A percentile compares a stretch with the other conserved stretches of the same genome.
phyloP scores from a whole-genome alignment of 2,329 filamentous ascomycete genomes.

The Ceratocystis ficicola region DNA sequence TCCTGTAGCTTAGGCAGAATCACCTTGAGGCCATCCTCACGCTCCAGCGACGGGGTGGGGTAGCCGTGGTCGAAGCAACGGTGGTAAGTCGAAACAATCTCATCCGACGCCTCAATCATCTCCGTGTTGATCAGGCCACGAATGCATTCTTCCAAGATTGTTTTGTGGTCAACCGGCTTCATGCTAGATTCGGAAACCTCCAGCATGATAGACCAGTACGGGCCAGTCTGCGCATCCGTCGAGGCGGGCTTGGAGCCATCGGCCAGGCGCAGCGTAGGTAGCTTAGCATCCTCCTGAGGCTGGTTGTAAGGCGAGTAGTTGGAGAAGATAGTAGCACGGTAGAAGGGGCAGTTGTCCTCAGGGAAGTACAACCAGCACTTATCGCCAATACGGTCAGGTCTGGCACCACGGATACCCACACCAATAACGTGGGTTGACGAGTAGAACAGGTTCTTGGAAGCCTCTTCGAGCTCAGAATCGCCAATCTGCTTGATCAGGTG shows the following conservation, averaged over 20 bases:
- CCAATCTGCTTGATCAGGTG: constrained; percentile 75
- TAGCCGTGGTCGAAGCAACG: constrained; percentile 97
- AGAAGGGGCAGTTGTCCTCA: constrained; percentile 97
- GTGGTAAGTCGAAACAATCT: constrained; percentile 97
- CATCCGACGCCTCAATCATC: constrained; percentile 81
- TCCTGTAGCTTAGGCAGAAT: constrained; percentile 86
- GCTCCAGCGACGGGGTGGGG: constrained; percentile 86
- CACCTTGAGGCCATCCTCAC: constrained; percentile 85
- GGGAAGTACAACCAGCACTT: constrained; percentile 99
- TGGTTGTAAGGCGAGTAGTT: constrained; percentile 99
- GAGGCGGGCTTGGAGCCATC: constrained; percentile 70
- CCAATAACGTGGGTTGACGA: constrained; percentile 95
- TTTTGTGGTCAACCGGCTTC: constrained; percentile 85
- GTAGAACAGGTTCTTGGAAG: constrained; percentile 83
- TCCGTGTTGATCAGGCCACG: constrained; percentile 96
- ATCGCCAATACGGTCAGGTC: constrained; percentile 92
- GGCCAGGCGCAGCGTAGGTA: constrained; percentile 74
- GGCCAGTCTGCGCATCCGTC: constrained; percentile 65
- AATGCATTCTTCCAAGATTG: constrained; percentile 79
- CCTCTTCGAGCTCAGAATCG: constrained; percentile 58
- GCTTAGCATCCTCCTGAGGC: constrained; percentile 67
- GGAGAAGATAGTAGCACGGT: constrained; percentile 98
- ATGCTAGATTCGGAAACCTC: constrained; percentile 91
- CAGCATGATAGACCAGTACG: constrained; percentile 99
- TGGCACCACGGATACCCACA: constrained; percentile 80